Conservation (phyloP, 257 asterid species). For the Plantago elongata region DNA sequence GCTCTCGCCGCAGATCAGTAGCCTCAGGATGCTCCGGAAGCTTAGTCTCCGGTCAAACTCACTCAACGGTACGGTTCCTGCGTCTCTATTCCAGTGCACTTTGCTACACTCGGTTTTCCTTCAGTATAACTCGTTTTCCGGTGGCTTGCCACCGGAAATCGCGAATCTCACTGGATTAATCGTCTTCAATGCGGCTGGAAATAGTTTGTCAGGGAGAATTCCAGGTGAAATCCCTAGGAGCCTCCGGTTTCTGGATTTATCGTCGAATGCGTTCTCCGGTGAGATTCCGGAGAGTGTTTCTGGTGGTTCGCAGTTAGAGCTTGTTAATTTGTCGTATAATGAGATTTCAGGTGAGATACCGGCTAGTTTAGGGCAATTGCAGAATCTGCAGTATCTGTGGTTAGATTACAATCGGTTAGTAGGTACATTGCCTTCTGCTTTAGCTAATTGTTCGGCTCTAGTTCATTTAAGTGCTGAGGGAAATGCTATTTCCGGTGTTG, state of each 20-base stretch:
- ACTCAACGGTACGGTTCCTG: slow-evolving; percentile 48
- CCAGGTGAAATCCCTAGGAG: slow-evolving; percentile 35
- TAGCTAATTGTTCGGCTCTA: slow-evolving; percentile 63
- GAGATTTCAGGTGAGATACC: slow-evolving; percentile 52
- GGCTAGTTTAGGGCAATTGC: slow-evolving; percentile 46
- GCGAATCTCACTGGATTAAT: slow-evolving; percentile 38
- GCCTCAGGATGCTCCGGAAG: slow-evolving; percentile 57
- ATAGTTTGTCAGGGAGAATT: slow-evolving; percentile 42
- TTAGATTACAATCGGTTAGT: slow-evolving; percentile 45
- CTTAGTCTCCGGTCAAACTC: slow-evolving; percentile 54
- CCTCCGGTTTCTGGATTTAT: slow-evolving; percentile 45
- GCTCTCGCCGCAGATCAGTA: slow-evolving; percentile 38
- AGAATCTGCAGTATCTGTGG: slow-evolving; percentile 50
- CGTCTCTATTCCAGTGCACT: slow-evolving; percentile 43
- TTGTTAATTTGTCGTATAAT: slow-evolving; percentile 49
- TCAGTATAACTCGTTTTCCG: slow-evolving; percentile 48
- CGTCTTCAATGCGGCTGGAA: slow-evolving; percentile 45
- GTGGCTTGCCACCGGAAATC: slow-evolving; percentile 37
- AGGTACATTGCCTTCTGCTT: slow-evolving; percentile 65
- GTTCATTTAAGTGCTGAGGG: slow-evolving; percentile 65
- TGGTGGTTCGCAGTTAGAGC: slow-evolving; percentile 29
- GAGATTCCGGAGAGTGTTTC: slow-evolving; percentile 35
- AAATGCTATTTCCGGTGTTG: slow-evolving; percentile 46
- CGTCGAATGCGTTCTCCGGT: slow-evolving; percentile 50
- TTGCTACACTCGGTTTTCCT: slow-evolving; percentile 44